phyloP scores from a whole-genome alignment of 2,329 filamentous ascomycete species.

The Plectosphaerella cucumerina region DNA sequence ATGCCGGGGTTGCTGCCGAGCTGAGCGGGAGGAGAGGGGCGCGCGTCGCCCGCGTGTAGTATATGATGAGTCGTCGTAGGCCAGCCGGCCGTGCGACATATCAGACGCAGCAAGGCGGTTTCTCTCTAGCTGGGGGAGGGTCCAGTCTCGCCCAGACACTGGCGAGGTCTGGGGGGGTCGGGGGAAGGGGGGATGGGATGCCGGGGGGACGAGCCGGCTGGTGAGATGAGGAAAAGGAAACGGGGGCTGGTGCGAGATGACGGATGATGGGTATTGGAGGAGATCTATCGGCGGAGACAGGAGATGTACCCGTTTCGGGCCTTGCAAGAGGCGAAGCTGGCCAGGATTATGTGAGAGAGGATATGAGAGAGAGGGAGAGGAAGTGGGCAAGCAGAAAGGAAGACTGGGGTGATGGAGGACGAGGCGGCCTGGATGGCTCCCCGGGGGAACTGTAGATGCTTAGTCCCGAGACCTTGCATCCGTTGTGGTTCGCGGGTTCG shows the following conservation, averaged over 20 bases:
- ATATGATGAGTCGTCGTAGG: slow-evolving; percentile 4
- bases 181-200: slow-evolving; percentile 6
- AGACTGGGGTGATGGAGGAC: not conserved
- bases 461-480: too few species aligned
- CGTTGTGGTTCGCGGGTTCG: slow-evolving; percentile 1
- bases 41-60: slow-evolving; percentile 5
- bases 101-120: slow-evolving; percentile 1
- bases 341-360: too few species aligned
- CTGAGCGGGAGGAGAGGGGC: slow-evolving; percentile 1
- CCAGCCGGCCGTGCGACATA: not conserved
- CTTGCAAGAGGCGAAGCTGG: too few species aligned
- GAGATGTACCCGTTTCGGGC: not conserved
- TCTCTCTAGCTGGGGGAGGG: too few species aligned
- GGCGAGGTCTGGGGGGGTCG: not conserved
- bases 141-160: not conserved
- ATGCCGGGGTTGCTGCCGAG: slow-evolving; percentile 10
- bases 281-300: too few species aligned
- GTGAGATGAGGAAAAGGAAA: not conserved
- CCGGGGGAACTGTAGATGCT: not conserved
- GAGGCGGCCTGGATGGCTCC: not conserved
- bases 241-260: not conserved
- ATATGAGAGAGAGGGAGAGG: slow-evolving; percentile 41
- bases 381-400: slow-evolving; percentile 38
- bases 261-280: not conserved
- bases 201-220: slow-evolving; percentile 4